Percentiles rank a stretch among this genome's conserved stretches.
phyloP scores from a whole-genome alignment of 2,329 filamentous ascomycete genomes.

The Fusarium subglutinans region DNA sequence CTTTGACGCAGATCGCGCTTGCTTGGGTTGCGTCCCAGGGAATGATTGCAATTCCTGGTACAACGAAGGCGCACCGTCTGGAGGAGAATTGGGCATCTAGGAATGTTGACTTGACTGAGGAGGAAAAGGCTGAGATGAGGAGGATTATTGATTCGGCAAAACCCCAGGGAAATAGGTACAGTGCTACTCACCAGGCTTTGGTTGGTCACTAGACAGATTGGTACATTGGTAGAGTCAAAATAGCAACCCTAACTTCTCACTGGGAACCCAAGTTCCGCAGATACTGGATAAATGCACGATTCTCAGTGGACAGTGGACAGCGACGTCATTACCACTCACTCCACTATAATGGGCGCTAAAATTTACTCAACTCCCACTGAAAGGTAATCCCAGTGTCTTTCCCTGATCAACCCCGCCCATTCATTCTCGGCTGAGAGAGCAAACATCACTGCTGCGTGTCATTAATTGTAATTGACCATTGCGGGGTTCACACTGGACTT shows the following conservation, averaged over 20 bases:
- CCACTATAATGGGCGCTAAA: background rate
- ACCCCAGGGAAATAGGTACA: background rate
- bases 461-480: background rate
- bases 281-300: background rate
- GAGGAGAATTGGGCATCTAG: constrained; percentile 3
- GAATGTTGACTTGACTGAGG: background rate
- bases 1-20: background rate
- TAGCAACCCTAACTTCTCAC: background rate
- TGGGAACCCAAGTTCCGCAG: too few species aligned
- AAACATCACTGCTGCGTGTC: too few species aligned
- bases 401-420: background rate
- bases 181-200: background rate
- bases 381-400: background rate
- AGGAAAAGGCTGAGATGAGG: background rate
- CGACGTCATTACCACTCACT: background rate
- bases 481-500: accelerated
- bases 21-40: constrained; percentile 1
- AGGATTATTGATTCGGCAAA: background rate
- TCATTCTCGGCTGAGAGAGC: background rate
- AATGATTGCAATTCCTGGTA: constrained; percentile 10
- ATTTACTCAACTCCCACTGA: background rate
- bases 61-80: background rate
- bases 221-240: background rate
- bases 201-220: background rate
- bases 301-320: too few species aligned